Conservation (phyloP, 2,329 filamentous ascomycete species). For the Colletotrichum scovillei region DNA sequence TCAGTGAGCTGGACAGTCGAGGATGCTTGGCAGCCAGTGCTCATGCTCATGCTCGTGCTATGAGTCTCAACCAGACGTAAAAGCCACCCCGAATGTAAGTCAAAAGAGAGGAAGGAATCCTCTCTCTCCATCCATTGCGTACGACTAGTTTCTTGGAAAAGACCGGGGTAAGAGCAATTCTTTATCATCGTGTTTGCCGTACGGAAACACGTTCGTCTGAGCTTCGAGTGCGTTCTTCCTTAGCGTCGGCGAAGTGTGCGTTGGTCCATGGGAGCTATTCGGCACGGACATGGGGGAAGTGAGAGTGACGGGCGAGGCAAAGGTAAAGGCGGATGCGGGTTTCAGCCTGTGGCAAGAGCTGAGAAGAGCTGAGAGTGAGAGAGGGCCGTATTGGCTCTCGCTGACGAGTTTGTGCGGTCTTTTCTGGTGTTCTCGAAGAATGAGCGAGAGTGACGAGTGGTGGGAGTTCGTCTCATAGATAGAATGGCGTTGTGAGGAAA, state of each 20-base stretch:
- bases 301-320: neutral
- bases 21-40: constrained; percentile 3
- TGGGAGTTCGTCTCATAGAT: constrained; percentile 24
- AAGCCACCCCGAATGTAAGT: neutral
- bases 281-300: constrained; percentile 18
- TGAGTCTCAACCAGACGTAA: neutral
- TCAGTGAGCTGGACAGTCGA: neutral
- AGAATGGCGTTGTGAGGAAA: constrained; percentile 10
- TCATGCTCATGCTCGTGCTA: neutral
- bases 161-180: neutral
- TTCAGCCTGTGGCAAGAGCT: neutral
- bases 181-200: constrained; percentile 18
- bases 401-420: neutral
- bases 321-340: neutral
- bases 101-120: too few relatives aligned
- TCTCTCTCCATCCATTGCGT: neutral
- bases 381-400: neutral
- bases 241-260: constrained; percentile 33
- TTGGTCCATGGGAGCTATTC: constrained; percentile 22
- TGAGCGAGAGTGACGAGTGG: neutral
- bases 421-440: constrained; percentile 10
- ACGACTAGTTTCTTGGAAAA: neutral
- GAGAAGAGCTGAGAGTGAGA: neutral
- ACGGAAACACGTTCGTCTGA: constrained; percentile 22
- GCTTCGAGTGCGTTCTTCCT: constrained; percentile 13